Evolutionary conservation across 371 early-diverging fungal genomes (phyloP).

Genomic region (Zychaea mexicana): DNA sequence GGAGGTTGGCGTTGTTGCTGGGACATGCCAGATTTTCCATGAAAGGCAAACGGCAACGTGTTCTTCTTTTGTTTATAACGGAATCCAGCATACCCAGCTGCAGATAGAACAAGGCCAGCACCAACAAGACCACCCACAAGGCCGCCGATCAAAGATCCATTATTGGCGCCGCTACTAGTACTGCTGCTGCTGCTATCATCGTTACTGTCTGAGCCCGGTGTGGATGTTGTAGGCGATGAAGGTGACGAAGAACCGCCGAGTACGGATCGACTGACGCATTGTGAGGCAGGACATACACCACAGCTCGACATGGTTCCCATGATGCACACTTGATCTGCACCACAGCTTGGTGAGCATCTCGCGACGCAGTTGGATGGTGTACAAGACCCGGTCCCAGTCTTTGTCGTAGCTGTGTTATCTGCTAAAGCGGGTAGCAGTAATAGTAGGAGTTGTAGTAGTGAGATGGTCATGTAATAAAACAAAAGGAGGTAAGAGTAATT

Average conservation of each 20-base stretch:
- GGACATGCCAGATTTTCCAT: slow-evolving; percentile 10
- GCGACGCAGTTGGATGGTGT: slow-evolving; percentile 31
- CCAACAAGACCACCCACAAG: slow-evolving; percentile 47
- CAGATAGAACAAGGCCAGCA: slow-evolving; percentile 31
- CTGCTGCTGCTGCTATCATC: slow-evolving; percentile 6
- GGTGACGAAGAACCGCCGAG: slow-evolving; percentile 21
- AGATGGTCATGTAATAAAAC: not conserved
- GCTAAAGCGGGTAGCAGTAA: too few species aligned
- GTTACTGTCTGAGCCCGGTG: not conserved
- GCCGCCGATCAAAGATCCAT: slow-evolving; percentile 30
- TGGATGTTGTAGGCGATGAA: not conserved
- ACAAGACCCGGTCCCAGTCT: slow-evolving; percentile 12
- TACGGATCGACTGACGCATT: slow-evolving; percentile 29
- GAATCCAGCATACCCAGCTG: slow-evolving; percentile 18
- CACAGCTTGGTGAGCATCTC: slow-evolving; percentile 35
- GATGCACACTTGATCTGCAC: slow-evolving; percentile 30
- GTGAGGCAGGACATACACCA: slow-evolving; percentile 40
- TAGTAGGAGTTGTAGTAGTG: not conserved
- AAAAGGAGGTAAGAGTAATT: not conserved
- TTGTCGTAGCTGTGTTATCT: not conserved
- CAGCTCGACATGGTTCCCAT: slow-evolving; percentile 41
- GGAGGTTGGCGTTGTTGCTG: not conserved
- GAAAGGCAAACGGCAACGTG: slow-evolving; percentile 31
- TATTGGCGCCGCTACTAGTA: slow-evolving; percentile 5
- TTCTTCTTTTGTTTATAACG: slow-evolving; percentile 24